Evolutionary conservation across 805 yeast species (phyloP).

Genomic region (Komagataella pseudopastoris): DNA sequence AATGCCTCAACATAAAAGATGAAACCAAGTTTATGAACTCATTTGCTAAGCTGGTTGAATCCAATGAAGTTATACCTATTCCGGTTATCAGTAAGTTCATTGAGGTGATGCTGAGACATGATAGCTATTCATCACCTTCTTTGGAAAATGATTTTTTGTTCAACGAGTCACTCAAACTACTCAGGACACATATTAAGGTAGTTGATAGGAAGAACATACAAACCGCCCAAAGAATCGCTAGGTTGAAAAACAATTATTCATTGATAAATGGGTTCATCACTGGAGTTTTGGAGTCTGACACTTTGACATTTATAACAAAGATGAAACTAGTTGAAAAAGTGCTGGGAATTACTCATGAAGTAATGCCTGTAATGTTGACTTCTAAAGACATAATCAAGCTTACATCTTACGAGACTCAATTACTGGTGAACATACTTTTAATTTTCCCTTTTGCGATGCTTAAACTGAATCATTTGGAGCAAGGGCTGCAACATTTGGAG

Average conservation of each 20-base stretch:
- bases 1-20: neutral
- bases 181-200: neutral
- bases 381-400: neutral
- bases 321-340: neutral
- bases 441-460: neutral
- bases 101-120: neutral
- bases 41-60: neutral
- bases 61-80: neutral
- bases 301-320: neutral
- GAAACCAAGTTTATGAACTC: neutral
- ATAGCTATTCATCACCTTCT: neutral
- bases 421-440: neutral
- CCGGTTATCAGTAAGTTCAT: neutral
- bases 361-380: neutral
- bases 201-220: neutral
- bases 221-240: neutral
- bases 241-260: neutral
- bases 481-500: neutral
- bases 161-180: neutral
- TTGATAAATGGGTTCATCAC: neutral
- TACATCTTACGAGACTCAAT: neutral
- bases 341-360: neutral
- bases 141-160: neutral
- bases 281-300: neutral
- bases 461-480: neutral